Percentiles rank a stretch among this genome's conserved stretches.
phyloP scores from a whole-genome alignment of 192 early-diverging fungal genomes.

The Coemansia sp. region DNA sequence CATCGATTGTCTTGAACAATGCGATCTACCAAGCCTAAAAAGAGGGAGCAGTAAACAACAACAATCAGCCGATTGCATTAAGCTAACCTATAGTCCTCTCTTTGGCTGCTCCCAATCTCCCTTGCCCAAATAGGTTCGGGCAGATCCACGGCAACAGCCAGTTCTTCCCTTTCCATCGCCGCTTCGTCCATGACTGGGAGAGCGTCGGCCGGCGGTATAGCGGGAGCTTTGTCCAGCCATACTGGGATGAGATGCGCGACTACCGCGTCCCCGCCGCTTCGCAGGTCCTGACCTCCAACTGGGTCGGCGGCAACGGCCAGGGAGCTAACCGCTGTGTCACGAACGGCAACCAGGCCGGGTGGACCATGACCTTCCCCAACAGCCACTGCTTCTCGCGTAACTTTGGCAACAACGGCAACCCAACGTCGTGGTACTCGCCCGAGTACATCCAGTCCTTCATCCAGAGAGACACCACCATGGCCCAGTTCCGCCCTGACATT shows the following conservation, averaged over 20 bases:
- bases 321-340: constrained; percentile 34
- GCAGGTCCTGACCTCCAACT: constrained; percentile 40
- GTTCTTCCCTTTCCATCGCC: constrained; percentile 59
- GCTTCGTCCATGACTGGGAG: constrained; percentile 55
- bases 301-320: constrained; percentile 53
- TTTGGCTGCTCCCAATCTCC: background rate
- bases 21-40: constrained; percentile 1
- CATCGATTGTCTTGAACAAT: constrained; percentile 6
- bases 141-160: constrained; percentile 52
- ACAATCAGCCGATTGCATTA: background rate
- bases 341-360: constrained; percentile 40
- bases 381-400: constrained; percentile 51
- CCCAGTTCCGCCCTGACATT: constrained; percentile 42
- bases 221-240: constrained; percentile 41
- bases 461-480: constrained; percentile 37
- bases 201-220: constrained; percentile 38
- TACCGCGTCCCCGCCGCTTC: constrained; percentile 38
- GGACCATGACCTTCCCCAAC: constrained; percentile 42
- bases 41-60: background rate
- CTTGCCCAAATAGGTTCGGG: constrained; percentile 23
- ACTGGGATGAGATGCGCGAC: constrained; percentile 57
- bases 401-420: constrained; percentile 49
- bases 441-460: constrained; percentile 44
- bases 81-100: background rate
- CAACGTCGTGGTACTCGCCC: constrained; percentile 45